Conservation (phyloP, 306 rosid genomes). For the cucumber (Cucumis sativus) region DNA sequence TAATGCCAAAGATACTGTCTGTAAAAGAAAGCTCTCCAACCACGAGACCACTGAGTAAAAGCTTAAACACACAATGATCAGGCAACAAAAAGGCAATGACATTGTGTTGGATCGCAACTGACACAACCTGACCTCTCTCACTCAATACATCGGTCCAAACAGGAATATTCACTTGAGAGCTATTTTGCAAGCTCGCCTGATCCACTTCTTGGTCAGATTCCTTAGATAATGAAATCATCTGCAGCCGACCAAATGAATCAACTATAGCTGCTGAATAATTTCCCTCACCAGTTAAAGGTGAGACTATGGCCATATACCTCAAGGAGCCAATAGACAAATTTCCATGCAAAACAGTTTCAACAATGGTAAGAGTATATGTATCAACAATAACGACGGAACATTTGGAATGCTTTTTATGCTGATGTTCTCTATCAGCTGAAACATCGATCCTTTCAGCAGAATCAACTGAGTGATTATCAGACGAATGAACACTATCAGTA, state of each 20-base stretch:
- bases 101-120: slow-evolving; percentile 30
- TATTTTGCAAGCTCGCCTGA: slow-evolving; percentile 23
- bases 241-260: slow-evolving; percentile 65
- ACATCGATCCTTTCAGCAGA: slow-evolving; percentile 34
- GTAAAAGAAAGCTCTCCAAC: slow-evolving; percentile 54
- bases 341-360: slow-evolving; percentile 72
- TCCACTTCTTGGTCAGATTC: slow-evolving; percentile 32
- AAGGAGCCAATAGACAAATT: slow-evolving; percentile 57
- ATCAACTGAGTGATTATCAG: slow-evolving; percentile 27
- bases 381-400: slow-evolving; percentile 67
- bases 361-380: slow-evolving; percentile 59
- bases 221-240: slow-evolving; percentile 34
- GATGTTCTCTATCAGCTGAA: slow-evolving; percentile 38
- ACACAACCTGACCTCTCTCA: slow-evolving; percentile 37
- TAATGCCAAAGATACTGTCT: slow-evolving; percentile 19
- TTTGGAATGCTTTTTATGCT: slow-evolving; percentile 43
- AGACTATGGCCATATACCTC: slow-evolving; percentile 64
- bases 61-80: slow-evolving; percentile 47
- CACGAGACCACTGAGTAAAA: slow-evolving; percentile 30
- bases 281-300: slow-evolving; percentile 33
- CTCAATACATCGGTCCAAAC: slow-evolving; percentile 34
- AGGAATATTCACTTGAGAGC: slow-evolving; percentile 31
- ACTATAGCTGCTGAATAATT: slow-evolving; percentile 46
- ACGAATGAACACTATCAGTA: slow-evolving; percentile 26
- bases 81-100: slow-evolving; percentile 42